These are phyloP conservation scores for Lumnitzera racemosa DNA, from an alignment of 345 rosid genomes.

Conservation along the genomic window DNA sequence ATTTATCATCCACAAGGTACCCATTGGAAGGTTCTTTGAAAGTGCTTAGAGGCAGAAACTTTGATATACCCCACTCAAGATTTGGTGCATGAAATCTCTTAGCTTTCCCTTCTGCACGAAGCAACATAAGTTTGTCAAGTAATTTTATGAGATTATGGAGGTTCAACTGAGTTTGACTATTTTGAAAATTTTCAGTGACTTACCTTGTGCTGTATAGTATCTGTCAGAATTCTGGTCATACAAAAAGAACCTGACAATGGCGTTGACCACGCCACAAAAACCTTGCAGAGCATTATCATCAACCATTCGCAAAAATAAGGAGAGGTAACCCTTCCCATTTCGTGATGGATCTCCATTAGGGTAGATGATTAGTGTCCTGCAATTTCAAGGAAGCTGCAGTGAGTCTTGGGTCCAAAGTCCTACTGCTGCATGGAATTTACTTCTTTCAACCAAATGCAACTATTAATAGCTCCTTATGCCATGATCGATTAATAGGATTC, in stretches of 20 bases:
- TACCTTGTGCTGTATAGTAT: conserved; percentile 2
- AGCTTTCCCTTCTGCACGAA: neutral
- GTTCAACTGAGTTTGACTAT: too few relatives aligned
- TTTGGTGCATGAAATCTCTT: neutral
- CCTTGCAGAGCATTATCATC: neutral
- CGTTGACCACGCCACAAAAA: neutral
- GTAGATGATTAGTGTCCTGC: conserved; percentile 6
- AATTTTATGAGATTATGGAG: too few relatives aligned
- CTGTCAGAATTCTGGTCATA: conserved; percentile 2
- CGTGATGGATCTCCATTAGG: conserved; percentile 5
- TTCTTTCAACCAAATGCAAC: too few relatives aligned
- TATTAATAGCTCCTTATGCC: too few relatives aligned
- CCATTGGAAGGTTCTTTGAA: conserved; percentile 9
- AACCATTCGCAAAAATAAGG: neutral
- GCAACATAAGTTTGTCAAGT: neutral
- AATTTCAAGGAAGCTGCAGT: neutral
- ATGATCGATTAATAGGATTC: too few relatives aligned
- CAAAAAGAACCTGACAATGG: neutral
- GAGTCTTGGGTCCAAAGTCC: too few relatives aligned
- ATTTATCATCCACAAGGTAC: conserved; percentile 6
- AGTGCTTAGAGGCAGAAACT: neutral
- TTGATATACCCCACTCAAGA: neutral
- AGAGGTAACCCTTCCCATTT: conserved; percentile 2
- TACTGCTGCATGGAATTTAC: too few relatives aligned
- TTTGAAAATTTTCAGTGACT: neutral